These are phyloP conservation scores for Hibiscus mutabilis DNA, from an alignment of 345 rosid genomes.

Conservation along the genomic window DNA sequence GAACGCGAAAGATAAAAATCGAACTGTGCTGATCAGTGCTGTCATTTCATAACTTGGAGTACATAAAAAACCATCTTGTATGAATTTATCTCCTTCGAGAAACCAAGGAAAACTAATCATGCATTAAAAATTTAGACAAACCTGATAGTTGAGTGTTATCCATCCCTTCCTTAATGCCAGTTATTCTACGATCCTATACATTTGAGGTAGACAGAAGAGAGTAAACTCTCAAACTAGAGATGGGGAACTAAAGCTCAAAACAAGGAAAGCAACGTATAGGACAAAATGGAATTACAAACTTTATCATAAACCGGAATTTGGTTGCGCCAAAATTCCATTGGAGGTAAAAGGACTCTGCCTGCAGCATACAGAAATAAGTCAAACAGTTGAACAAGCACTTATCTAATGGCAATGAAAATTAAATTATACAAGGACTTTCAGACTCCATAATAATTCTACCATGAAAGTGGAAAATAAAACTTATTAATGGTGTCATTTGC, in stretches of 20 bases:
- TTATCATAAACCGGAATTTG: constrained; percentile 66
- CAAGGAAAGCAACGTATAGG: constrained; percentile 4
- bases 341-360: constrained; percentile 75
- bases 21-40: background rate
- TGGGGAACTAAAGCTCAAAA: background rate
- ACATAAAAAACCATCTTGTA: background rate
- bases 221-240: background rate
- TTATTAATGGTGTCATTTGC: background rate
- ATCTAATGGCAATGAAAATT: background rate
- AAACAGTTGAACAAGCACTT: constrained; percentile 11
- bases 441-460: background rate
- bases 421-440: background rate
- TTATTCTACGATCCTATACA: constrained; percentile 31
- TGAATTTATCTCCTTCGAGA: background rate
- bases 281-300: constrained; percentile 28
- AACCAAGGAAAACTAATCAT: background rate
- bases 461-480: background rate
- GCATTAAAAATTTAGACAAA: constrained; percentile 9
- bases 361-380: constrained; percentile 22
- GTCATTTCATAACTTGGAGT: background rate
- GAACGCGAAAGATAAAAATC: background rate
- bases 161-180: constrained; percentile 26
- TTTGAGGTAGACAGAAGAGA: background rate
- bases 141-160: constrained; percentile 21
- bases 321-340: constrained; percentile 75